These are phyloP conservation scores for Globisporangium iwayamae DNA, from an alignment of 352 stramenopile genomes.

Conservation along the genomic window DNA sequence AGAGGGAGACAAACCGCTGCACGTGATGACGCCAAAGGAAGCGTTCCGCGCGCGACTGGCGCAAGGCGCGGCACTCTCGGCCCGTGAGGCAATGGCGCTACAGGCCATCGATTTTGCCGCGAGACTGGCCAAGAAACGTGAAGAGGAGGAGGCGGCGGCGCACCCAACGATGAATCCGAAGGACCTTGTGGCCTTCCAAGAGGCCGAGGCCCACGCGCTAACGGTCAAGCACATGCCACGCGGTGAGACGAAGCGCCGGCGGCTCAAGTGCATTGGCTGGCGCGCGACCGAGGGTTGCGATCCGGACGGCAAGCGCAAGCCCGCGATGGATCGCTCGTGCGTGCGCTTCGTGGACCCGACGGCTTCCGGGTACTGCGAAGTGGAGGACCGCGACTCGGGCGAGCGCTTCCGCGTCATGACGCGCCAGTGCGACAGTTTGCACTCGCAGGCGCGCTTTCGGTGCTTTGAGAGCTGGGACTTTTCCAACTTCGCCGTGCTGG, in stretches of 20 bases:
- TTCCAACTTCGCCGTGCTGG: conserved; percentile 21
- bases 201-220: conserved; percentile 28
- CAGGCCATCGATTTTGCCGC: conserved; percentile 13
- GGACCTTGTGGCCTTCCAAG: conserved; percentile 9
- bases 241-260: conserved; percentile 13
- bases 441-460: conserved; percentile 15
- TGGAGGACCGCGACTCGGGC: conserved; percentile 19
- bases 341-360: conserved; percentile 12
- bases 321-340: conserved; percentile 19
- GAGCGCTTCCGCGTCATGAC: conserved; percentile 22
- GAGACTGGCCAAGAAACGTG: conserved; percentile 3
- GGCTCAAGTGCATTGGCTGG: conserved; percentile 27
- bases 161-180: conserved; percentile 14
- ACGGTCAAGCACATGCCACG: conserved; percentile 23
- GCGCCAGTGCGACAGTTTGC: conserved; percentile 18
- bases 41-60: conserved; percentile 14
- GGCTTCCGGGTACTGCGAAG: conserved; percentile 30
- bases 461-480: conserved; percentile 24
- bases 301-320: conserved; percentile 19
- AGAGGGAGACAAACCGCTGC: not conserved
- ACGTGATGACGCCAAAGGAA: conserved; percentile 6
- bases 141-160: not conserved
- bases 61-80: not conserved
- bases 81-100: not conserved
- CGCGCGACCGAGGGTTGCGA: conserved; percentile 24